phyloP scores from a whole-genome alignment of 371 early-diverging fungal species.

The Rhizopus microsporus region DNA sequence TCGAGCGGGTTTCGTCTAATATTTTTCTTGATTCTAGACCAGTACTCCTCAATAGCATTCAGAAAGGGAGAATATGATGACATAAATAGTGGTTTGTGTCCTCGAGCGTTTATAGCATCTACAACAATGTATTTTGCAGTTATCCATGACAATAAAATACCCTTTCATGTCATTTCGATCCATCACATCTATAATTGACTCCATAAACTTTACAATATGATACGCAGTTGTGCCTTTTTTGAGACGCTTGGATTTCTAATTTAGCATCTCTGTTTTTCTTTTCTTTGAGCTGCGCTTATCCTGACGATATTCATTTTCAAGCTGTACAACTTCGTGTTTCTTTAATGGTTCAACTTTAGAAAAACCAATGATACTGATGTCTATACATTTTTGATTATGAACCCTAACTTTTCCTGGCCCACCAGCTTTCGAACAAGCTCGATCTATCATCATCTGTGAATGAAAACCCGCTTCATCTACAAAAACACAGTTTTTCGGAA shows the following conservation, averaged over 20 bases:
- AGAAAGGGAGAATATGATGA: constrained; percentile 11
- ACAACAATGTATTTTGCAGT: constrained; percentile 8
- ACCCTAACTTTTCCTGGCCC: constrained; percentile 11
- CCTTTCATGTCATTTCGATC: constrained; percentile 12
- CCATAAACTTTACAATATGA: constrained; percentile 11
- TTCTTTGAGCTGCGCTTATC: neutral
- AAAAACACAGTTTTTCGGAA: constrained; percentile 8
- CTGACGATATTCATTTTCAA: no score
- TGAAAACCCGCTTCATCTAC: constrained; percentile 6
- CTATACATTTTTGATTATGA: constrained; percentile 10
- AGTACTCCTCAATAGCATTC: constrained; percentile 18
- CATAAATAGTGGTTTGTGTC: constrained; percentile 10
- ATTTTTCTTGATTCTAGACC: constrained; percentile 9
- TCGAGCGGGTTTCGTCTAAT: constrained; percentile 10
- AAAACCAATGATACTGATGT: constrained; percentile 11
- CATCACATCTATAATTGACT: constrained; percentile 11
- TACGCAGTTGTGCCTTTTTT: constrained; percentile 15
- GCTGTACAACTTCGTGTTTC: no score
- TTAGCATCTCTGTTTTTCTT: neutral
- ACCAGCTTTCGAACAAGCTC: constrained; percentile 16
- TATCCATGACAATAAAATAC: constrained; percentile 12
- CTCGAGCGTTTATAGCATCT: constrained; percentile 9
- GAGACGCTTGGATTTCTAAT: constrained; percentile 4
- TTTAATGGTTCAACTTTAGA: constrained; percentile 14
- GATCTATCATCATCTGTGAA: constrained; percentile 8